Conservation (phyloP, 2,329 filamentous ascomycete species). For the Pyrenophora seminiperda region DNA sequence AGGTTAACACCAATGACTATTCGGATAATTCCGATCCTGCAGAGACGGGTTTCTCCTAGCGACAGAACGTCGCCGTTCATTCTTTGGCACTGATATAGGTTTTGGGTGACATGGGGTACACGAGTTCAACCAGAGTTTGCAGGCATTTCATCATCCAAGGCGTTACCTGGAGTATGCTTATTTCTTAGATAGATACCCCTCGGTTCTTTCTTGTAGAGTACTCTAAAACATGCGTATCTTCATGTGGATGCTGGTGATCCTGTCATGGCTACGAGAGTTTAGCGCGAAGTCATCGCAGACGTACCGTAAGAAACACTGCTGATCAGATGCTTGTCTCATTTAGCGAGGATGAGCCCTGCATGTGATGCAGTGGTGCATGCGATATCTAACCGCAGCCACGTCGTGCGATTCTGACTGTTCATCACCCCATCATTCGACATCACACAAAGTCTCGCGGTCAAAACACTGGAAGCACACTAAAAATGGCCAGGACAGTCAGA, state of each 20-base stretch:
- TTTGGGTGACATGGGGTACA: neutral
- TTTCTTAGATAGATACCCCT: conserved; percentile 24
- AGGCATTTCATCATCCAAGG: neutral
- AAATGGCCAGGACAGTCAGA: conserved; percentile 54
- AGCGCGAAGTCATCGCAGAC: neutral
- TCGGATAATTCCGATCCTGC: too few relatives aligned
- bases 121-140: neutral
- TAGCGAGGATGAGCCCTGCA: conserved; percentile 19
- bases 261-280: neutral
- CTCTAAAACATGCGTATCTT: neutral
- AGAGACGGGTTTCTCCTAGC: too few relatives aligned
- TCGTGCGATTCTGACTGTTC: conserved; percentile 2
- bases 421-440: neutral
- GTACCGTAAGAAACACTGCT: neutral
- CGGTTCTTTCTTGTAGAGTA: neutral
- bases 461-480: neutral
- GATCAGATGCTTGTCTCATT: conserved; percentile 11
- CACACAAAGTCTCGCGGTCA: neutral
- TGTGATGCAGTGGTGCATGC: conserved; percentile 2
- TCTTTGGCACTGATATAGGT: neutral
- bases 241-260: neutral
- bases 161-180: conserved; percentile 6
- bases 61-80: neutral
- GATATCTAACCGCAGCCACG: conserved; percentile 2
- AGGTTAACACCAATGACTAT: too few relatives aligned